These are phyloP conservation scores for Teratosphaeria nubilosa DNA, from an alignment of 2,329 filamentous ascomycete genomes.

Conservation along the genomic window DNA sequence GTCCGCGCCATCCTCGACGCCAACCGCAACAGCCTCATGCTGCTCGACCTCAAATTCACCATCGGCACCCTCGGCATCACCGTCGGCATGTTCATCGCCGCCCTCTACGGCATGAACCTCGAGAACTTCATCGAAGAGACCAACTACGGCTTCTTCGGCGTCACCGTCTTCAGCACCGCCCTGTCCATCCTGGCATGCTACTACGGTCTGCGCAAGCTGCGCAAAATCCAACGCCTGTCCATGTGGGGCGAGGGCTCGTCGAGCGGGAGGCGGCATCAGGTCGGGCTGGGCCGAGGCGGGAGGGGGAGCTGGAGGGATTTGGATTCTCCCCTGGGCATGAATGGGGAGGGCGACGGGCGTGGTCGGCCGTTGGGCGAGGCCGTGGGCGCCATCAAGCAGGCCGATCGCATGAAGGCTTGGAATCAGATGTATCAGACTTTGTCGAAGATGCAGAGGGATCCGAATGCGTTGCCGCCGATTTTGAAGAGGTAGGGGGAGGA, in stretches of 20 bases:
- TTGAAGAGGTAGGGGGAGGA: background rate
- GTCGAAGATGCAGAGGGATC: slow-evolving; percentile 1
- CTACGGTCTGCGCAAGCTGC: slow-evolving; percentile 74
- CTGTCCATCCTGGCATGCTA: slow-evolving; percentile 69
- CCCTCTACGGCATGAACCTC: slow-evolving; percentile 99
- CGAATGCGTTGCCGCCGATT: slow-evolving; percentile 1
- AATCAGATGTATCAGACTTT: slow-evolving; percentile 7
- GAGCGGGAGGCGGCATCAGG: slow-evolving; percentile 10
- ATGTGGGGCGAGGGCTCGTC: slow-evolving; percentile 58
- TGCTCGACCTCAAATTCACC: slow-evolving; percentile 91
- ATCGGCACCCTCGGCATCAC: slow-evolving; percentile 91
- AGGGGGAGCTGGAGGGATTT: slow-evolving; percentile 21
- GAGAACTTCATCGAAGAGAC: slow-evolving; percentile 98
- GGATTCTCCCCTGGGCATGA: slow-evolving; percentile 7
- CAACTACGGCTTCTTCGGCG: slow-evolving; percentile 68
- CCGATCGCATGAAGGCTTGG: slow-evolving; percentile 18
- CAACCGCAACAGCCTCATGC: slow-evolving; percentile 96
- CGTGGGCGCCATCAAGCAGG: slow-evolving; percentile 17
- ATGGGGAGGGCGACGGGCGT: slow-evolving; percentile 1
- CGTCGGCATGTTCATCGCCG: slow-evolving; percentile 87
- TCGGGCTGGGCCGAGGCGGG: slow-evolving; percentile 11
- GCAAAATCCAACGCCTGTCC: slow-evolving; percentile 75
- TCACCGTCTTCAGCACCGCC: slow-evolving; percentile 60
- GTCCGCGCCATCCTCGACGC: slow-evolving; percentile 95
- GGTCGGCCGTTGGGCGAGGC: slow-evolving; percentile 16